phyloP scores from a whole-genome alignment of 2,329 filamentous ascomycete species.

The Venturia aucupariae region DNA sequence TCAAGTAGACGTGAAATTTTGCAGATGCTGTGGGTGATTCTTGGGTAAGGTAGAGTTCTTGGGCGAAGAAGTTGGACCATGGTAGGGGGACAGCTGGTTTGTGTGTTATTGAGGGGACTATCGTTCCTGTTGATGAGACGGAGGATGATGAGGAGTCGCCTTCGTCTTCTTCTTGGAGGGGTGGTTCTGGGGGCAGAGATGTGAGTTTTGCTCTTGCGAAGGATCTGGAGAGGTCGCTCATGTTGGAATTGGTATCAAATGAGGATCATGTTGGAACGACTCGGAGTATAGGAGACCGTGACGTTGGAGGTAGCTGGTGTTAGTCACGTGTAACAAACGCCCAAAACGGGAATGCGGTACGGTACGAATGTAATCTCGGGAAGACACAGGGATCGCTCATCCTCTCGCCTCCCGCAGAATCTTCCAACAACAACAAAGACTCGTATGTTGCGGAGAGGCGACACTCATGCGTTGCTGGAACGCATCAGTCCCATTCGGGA shows the following conservation, averaged over 20 bases:
- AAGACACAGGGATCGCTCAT: too few relatives aligned
- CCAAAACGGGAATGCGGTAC: background rate
- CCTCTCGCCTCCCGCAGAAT: too few relatives aligned
- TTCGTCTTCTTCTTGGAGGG: slow-evolving; percentile 41
- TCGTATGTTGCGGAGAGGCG: background rate
- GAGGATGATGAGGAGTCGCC: slow-evolving; percentile 53
- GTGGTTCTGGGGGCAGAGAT: slow-evolving; percentile 49
- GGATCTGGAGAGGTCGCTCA: slow-evolving; percentile 74
- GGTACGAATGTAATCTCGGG: too few relatives aligned
- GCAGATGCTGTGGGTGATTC: slow-evolving; percentile 36
- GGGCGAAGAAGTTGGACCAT: slow-evolving; percentile 87
- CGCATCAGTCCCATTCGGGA: too few relatives aligned
- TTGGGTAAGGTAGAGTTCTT: slow-evolving; percentile 67
- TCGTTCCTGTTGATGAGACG: slow-evolving; percentile 87
- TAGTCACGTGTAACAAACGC: background rate
- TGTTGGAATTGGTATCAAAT: slow-evolving; percentile 29
- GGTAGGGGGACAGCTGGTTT: slow-evolving; percentile 56
- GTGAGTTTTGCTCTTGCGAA: slow-evolving; percentile 69
- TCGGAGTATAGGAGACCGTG: too few relatives aligned
- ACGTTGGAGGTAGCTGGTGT: background rate
- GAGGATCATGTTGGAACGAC: too few relatives aligned
- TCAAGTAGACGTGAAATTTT: slow-evolving; percentile 79
- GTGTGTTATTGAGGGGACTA: slow-evolving; percentile 64
- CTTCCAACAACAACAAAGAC: background rate
- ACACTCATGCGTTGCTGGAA: too few relatives aligned